Evolutionary conservation across 2,329 filamentous ascomycete genomes (phyloP), one percentile per base, ranked within the genome.

Genomic region (Colletotrichum sp.): DNA sequence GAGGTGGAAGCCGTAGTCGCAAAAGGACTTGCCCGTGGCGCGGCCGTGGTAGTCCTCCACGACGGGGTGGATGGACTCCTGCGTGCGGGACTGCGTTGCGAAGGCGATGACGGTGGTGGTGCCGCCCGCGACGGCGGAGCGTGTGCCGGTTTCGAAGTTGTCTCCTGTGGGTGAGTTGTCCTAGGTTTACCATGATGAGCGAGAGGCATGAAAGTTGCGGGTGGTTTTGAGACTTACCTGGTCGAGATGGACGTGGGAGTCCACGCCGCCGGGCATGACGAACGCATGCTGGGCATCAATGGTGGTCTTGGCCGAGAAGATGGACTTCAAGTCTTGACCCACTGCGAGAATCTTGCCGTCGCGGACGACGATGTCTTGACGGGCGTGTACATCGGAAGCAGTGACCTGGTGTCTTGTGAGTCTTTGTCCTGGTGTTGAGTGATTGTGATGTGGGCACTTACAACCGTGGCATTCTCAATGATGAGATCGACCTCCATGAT

Each of bases 81-180:
- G 84, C 3, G 81, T 78, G n/a, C 87, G 87, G 52, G 85, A 83
- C 80, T 92, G 90, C 6, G 88, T 87, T 1, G 90, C 91, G 81
- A 93, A 92, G 0, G 90, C 85, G 9, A 92, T 82, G 16, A 92
- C 84, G 0, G 91, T 92, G 0, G 91, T 93, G 6, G 88, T 92
- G 28, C 90, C 90, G 10, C 91, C 90, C 4, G 89, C 90, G 69
- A 92, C 86, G 6, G 90, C 91, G 26, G 87, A 89, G 10, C 90
- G 85, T 0, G 89, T 89, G 0, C 90, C 90, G 0, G 82, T 82
- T 72, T 85, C 83, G 75, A 80, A 86, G 21, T 78, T 84, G 78
- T 86, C 85, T 16, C 71, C 72, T 2, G 72, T 72, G 6, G 72
- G 68, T 1, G 72, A 75, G 30, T 75, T 75, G 36, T 72, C 72